Percentiles rank a stretch among this genome's conserved stretches.
Conservation (phyloP, 2,329 filamentous ascomycete genomes). For the Mariannaea sp. region DNA sequence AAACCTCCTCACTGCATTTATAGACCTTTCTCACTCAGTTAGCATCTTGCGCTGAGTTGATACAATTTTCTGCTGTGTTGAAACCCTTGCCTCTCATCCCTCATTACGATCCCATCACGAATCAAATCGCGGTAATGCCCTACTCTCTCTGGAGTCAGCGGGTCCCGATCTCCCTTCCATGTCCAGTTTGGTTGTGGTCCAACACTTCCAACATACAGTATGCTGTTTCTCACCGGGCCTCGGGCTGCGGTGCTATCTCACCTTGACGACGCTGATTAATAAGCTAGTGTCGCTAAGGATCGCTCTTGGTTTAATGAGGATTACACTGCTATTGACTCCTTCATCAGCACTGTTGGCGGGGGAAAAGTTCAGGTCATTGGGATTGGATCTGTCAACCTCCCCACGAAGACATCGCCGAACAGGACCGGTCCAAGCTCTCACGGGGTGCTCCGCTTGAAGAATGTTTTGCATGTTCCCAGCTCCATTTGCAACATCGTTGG, state of each 20-base stretch:
- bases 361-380: slow-evolving; percentile 5
- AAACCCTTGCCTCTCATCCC: too few species aligned
- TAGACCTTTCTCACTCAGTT: too few species aligned
- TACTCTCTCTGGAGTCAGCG: too few species aligned
- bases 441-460: slow-evolving; percentile 6
- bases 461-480: slow-evolving; percentile 27
- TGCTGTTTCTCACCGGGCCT: neutral
- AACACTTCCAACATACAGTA: neutral
- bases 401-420: slow-evolving; percentile 2
- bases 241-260: neutral
- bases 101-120: too few species aligned
- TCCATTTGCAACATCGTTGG: slow-evolving; percentile 14
- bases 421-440: slow-evolving; percentile 2
- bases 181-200: neutral
- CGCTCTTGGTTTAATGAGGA: slow-evolving; percentile 20
- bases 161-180: too few species aligned
- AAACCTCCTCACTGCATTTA: too few species aligned
- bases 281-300: slow-evolving; percentile 22
- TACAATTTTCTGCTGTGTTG: too few species aligned
- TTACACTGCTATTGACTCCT: slow-evolving; percentile 5
- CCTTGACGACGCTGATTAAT: too few species aligned
- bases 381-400: slow-evolving; percentile 10
- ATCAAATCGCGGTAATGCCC: too few species aligned
- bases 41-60: too few species aligned
- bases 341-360: neutral